Conservation (phyloP, 2,329 filamentous ascomycete species). For the Fusarium sp. region DNA sequence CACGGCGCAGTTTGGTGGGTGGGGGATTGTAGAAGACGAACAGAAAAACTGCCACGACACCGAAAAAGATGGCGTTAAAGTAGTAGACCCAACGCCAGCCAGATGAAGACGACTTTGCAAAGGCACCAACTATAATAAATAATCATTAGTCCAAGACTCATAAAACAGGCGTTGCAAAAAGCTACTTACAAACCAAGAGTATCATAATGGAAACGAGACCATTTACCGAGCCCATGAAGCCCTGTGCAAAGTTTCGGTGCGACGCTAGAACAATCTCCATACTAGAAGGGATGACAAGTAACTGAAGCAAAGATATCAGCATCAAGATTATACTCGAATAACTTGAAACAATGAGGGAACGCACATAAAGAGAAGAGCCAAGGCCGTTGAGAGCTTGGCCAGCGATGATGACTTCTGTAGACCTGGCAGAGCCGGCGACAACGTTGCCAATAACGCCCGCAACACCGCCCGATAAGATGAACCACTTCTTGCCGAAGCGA, state of each 20-base stretch:
- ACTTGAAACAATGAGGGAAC: not conserved
- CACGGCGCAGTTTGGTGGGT: not conserved
- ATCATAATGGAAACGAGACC: not conserved
- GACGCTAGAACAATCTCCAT: not conserved
- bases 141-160: not conserved
- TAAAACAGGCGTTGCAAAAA: not conserved
- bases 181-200: not conserved
- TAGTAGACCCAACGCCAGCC: not conserved
- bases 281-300: not conserved
- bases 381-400: not conserved
- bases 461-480: not conserved
- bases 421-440: not conserved
- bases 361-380: not conserved
- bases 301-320: not conserved
- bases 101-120: not conserved
- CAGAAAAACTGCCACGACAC: not conserved
- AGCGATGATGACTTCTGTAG: not conserved
- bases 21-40: not conserved
- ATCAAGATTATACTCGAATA: not conserved
- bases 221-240: not conserved
- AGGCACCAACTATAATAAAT: not conserved
- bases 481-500: conserved; percentile 6
- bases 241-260: not conserved
- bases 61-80: not conserved
- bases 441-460: not conserved